Conservation (phyloP, 208 protist species). For the Crithidia bombi region DNA sequence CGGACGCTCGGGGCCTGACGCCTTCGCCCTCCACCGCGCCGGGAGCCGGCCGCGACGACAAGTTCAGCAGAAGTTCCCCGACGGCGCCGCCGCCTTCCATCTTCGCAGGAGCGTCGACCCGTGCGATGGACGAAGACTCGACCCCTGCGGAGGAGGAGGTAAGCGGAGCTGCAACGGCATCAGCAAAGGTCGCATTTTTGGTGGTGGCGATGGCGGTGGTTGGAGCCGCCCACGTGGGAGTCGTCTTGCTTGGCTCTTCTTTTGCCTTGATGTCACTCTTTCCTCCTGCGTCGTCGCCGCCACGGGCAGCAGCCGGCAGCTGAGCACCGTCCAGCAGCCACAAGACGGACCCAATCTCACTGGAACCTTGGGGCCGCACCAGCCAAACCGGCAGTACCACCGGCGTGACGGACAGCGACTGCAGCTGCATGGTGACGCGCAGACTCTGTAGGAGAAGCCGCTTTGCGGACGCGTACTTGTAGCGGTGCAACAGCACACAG, state of each 20-base stretch:
- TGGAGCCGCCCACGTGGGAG: neutral
- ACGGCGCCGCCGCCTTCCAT: no score
- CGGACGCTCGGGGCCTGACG: neutral
- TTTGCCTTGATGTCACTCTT: neutral
- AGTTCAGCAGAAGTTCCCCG: no score
- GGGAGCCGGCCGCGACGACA: no score
- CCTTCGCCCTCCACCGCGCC: no score
- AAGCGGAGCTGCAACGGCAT: no score
- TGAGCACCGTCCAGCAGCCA: neutral
- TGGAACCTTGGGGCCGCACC: neutral
- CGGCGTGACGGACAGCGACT: constrained; percentile 18
- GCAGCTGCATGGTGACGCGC: constrained; percentile 37
- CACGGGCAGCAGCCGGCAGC: neutral
- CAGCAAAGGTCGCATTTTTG: no score
- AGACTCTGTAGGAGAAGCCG: constrained; percentile 40
- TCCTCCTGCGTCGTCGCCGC: neutral
- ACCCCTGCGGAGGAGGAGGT: no score
- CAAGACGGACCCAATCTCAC: constrained; percentile 13
- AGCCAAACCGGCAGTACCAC: constrained; percentile 16
- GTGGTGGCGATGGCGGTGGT: no score
- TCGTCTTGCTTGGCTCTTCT: neutral
- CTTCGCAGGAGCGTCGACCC: no score
- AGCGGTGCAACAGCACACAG: constrained; percentile 35
- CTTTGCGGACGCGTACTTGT: constrained; percentile 32
- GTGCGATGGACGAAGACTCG: no score